phyloP scores from a whole-genome alignment of 1,284 basidiomycete genomes.

The Boletus sp. region DNA sequence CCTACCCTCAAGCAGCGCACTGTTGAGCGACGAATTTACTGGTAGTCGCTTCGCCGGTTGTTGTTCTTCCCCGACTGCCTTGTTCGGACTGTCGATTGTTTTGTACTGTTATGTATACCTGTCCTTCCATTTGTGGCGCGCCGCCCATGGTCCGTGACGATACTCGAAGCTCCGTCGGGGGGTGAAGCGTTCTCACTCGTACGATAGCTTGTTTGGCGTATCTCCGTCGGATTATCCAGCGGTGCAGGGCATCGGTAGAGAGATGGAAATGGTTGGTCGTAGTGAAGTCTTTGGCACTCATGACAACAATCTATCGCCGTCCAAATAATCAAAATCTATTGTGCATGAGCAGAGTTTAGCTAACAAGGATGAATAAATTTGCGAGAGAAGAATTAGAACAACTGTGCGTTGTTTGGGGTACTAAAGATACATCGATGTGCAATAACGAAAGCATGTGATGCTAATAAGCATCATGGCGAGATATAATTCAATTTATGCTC shows the following conservation, averaged over 20 bases:
- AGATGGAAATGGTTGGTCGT: conserved; percentile 8
- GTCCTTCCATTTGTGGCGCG: neutral
- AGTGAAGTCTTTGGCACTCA: neutral
- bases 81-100: conserved; percentile 23
- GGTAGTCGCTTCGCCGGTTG: conserved; percentile 37
- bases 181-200: conserved; percentile 17
- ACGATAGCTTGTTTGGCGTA: conserved; percentile 16
- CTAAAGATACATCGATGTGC: conserved; percentile 26
- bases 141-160: conserved; percentile 11
- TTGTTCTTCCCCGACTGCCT: conserved; percentile 1
- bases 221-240: conserved; percentile 11
- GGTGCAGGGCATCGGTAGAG: conserved; percentile 17
- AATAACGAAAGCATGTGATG: conserved; percentile 21
- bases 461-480: conserved; percentile 10
- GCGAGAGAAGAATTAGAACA: neutral
- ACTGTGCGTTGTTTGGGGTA: neutral
- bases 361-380: conserved; percentile 4
- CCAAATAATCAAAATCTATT: neutral
- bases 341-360: neutral
- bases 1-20: conserved; percentile 41
- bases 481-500: conserved; percentile 21
- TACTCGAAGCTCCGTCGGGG: conserved; percentile 18
- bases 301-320: conserved; percentile 2
- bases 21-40: conserved; percentile 69
- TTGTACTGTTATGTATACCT: conserved; percentile 37